These are phyloP conservation scores for Cryptococcus floricola DNA, from an alignment of 1,284 basidiomycete species.

Conservation along the genomic window DNA sequence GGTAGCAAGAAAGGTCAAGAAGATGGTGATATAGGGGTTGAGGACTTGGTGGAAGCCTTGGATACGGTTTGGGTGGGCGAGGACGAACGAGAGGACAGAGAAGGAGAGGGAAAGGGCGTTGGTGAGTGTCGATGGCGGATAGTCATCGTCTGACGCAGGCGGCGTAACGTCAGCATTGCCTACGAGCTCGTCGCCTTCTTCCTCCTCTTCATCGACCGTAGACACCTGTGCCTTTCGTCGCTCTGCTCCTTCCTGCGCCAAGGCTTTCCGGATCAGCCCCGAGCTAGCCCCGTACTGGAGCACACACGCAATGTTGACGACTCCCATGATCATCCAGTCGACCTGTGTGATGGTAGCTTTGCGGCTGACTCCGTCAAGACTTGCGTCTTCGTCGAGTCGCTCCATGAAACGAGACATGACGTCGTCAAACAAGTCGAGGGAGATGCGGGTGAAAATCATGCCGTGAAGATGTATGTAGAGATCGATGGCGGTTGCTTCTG, in stretches of 20 bases:
- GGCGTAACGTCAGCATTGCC: constrained; percentile 8
- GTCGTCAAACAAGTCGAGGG: constrained; percentile 82
- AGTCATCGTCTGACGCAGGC: constrained; percentile 1
- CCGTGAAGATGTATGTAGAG: constrained; percentile 90
- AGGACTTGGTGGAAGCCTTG: constrained; percentile 60
- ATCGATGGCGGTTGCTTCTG: constrained; percentile 73
- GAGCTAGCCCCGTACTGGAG: constrained; percentile 82
- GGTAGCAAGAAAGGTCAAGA: constrained; percentile 83
- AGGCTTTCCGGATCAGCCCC: constrained; percentile 62
- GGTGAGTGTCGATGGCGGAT: constrained; percentile 60
- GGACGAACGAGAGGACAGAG: constrained; percentile 66
- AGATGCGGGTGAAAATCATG: constrained; percentile 90
- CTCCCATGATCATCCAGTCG: constrained; percentile 94
- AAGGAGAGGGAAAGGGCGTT: constrained; percentile 77
- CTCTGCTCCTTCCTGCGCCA: constrained; percentile 43
- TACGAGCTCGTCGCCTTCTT: constrained; percentile 10
- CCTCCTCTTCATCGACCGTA: constrained; percentile 43
- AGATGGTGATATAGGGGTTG: constrained; percentile 80
- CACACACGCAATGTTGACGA: constrained; percentile 73
- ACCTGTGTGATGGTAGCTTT: constrained; percentile 60
- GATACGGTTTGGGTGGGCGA: constrained; percentile 60
- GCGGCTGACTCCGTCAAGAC: constrained; percentile 55
- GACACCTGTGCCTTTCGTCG: constrained; percentile 47
- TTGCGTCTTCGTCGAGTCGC: constrained; percentile 63
- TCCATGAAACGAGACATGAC: constrained; percentile 81